A percentile compares a stretch with the other conserved stretches of the same genome.
Conservation (phyloP, 148 eudicot genomes). For the Persicaria maculosa region DNA sequence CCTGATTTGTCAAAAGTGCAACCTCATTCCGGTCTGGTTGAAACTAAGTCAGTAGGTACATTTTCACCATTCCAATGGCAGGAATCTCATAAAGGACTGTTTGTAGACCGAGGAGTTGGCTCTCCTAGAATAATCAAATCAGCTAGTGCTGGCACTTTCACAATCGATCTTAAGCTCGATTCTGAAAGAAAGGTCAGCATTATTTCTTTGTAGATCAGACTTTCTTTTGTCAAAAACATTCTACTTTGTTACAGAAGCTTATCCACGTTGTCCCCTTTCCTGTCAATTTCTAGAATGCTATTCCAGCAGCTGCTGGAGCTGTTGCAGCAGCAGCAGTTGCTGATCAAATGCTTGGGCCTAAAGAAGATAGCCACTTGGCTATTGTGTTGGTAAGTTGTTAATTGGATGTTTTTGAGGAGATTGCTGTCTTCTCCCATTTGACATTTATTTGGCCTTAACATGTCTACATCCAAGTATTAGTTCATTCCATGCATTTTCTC, state of each 20-base stretch:
- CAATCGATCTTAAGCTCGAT: slow-evolving; percentile 44
- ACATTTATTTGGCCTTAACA: neutral
- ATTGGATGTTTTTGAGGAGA: neutral
- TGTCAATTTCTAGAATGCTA: slow-evolving; percentile 47
- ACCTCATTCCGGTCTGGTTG: slow-evolving; percentile 35
- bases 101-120: slow-evolving; percentile 95
- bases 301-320: slow-evolving; percentile 99
- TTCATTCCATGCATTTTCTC: neutral
- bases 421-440: neutral
- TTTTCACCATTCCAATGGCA: slow-evolving; percentile 51
- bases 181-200: slow-evolving; percentile 62
- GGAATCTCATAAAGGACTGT: slow-evolving; percentile 66
- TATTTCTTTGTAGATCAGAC: neutral
- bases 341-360: slow-evolving; percentile 99
- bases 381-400: slow-evolving; percentile 73
- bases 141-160: slow-evolving; percentile 38
- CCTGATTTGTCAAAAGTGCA: slow-evolving; percentile 40
- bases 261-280: slow-evolving; percentile 2
- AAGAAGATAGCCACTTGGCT: slow-evolving; percentile 94
- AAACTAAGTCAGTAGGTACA: slow-evolving; percentile 56
- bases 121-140: slow-evolving; percentile 82
- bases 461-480: neutral
- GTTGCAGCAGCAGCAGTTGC: slow-evolving; percentile 99
- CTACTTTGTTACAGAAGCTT: slow-evolving; percentile 1
- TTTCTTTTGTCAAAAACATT: neutral